These are phyloP conservation scores for Candida taoyuanica DNA, from an alignment of 805 yeast species.

Conservation along the genomic window DNA sequence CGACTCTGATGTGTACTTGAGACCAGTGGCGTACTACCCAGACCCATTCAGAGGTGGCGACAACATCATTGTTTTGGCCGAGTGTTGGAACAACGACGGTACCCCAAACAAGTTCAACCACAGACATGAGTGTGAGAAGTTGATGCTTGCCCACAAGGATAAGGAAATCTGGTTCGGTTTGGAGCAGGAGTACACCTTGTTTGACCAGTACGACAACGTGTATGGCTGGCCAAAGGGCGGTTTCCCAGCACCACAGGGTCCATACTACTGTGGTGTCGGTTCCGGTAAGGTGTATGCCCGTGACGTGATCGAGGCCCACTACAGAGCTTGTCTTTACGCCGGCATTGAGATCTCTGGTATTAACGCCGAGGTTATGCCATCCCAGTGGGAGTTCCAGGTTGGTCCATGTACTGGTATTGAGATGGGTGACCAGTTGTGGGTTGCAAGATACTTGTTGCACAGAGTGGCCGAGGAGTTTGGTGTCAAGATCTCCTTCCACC, in stretches of 20 bases:
- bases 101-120: constrained; percentile 98
- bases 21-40: constrained; percentile 92
- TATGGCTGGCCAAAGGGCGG: constrained; percentile 99
- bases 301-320: constrained; percentile 98
- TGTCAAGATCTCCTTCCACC: constrained; percentile 97
- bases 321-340: constrained; percentile 94
- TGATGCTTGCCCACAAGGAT: constrained; percentile 85
- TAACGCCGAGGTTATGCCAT: constrained; percentile 99
- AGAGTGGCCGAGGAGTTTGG: constrained; percentile 99
- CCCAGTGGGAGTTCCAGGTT: constrained; percentile 99
- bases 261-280: constrained; percentile 99
- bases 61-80: constrained; percentile 90
- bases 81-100: constrained; percentile 98
- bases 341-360: constrained; percentile 92
- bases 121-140: constrained; percentile 94
- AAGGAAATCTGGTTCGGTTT: constrained; percentile 95
- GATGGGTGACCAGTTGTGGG: constrained; percentile 98
- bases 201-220: constrained; percentile 83
- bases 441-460: constrained; percentile 87
- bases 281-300: constrained; percentile 97
- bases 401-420: constrained; percentile 95
- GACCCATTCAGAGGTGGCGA: constrained; percentile 99
- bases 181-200: constrained; percentile 97
- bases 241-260: constrained; percentile 99
- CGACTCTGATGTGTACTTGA: constrained; percentile 90